Base-by-base conservation (phyloP, 78 protist species). In the Dictyostelium purpureum region DNA sequence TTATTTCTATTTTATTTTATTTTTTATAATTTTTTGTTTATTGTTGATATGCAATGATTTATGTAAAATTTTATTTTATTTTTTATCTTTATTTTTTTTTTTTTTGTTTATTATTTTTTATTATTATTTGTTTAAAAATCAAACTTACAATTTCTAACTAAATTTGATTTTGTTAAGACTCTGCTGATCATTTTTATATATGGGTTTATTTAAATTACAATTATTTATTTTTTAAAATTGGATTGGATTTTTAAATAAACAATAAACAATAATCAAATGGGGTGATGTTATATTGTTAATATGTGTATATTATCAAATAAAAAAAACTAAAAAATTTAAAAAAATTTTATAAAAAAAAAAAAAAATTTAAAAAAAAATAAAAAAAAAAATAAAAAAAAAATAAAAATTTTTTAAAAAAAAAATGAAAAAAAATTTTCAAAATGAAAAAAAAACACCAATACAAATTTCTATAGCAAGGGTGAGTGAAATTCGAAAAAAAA, bases 101-200 rank as follows among this genome's bases (percentile, higher is more conserved):
- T n/a, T n/a, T n/a, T n/a, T n/a, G n/a, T n/a, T n/a, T n/a, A n/a
- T n/a, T n/a, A n/a, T n/a, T n/a, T n/a, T n/a, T n/a, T n/a, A n/a
- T n/a, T n/a, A n/a, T n/a, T n/a, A n/a, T n/a, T n/a, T n/a, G n/a
- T n/a, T n/a, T n/a, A n/a, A n/a, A n/a, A n/a, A n/a, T n/a, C n/a
- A n/a, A n/a, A 61, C 69, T 28, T 61, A 61, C 69, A 61, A 40
- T 61, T 61, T 61, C 31, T 61, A 61, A 61, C 69, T 61, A 61
- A 61, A 61, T 21, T 26, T 61, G 69, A 40, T 61, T 61, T 61
- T 11, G 52, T 14, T 47, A 61, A 31, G 42, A 61, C 12, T 61
- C 69, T 61, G 69, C 69, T 61, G 69, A 31, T 61, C 69, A 31
- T 61, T 61, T 59, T 61, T 57, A 26, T 24, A 56, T 31, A n/a